Percentiles rank a stretch among this genome's conserved stretches.
These are phyloP conservation scores for Asterionellopsis glacialis DNA, from an alignment of 108 stramenopile species.

Conservation along the genomic window DNA sequence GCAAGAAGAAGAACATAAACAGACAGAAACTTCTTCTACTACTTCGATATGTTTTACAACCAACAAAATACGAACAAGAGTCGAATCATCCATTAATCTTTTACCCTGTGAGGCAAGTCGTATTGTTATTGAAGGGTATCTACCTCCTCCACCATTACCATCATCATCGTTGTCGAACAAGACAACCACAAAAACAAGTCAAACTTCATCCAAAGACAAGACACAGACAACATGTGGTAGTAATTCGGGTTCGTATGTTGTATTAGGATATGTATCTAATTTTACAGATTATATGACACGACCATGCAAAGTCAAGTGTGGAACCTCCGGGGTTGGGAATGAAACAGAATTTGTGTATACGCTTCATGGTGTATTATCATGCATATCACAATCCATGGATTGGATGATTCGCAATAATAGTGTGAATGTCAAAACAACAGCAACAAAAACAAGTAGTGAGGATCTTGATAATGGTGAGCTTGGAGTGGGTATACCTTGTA, in stretches of 20 bases:
- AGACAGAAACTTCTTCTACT: neutral
- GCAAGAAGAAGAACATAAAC: neutral
- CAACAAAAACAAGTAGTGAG: no score
- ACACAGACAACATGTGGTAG: no score
- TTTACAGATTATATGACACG: conserved; percentile 1
- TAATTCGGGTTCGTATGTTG: neutral
- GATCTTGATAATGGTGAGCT: no score
- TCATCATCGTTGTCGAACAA: no score
- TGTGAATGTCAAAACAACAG: neutral
- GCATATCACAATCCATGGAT: neutral
- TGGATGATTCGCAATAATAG: neutral
- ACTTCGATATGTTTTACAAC: neutral
- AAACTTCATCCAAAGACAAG: no score
- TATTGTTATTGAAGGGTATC: neutral
- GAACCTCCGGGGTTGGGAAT: neutral
- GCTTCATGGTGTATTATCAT: neutral
- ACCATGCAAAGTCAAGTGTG: neutral
- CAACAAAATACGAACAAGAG: neutral
- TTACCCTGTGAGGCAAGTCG: neutral
- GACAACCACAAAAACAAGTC: no score
- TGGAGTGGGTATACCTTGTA: no score
- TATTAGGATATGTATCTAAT: neutral
- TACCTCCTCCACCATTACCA: neutral
- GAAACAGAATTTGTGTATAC: neutral
- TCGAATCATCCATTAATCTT: neutral